Conservation (phyloP, 345 rosid species). For the Salix udensis region DNA sequence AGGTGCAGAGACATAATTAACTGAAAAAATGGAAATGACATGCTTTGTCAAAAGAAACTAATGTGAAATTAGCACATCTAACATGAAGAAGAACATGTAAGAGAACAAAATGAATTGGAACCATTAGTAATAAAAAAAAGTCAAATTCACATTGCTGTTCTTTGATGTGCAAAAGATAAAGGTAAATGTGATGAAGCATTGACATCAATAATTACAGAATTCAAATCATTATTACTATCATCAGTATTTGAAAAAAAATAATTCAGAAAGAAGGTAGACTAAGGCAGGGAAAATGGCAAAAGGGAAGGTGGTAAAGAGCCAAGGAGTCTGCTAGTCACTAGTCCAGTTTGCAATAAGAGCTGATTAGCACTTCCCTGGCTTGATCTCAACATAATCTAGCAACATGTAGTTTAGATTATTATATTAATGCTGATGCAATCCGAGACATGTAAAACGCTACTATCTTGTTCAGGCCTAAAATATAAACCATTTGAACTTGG, state of each 20-base stretch:
- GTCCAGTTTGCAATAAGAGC: background rate
- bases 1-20: background rate
- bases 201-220: no score
- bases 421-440: background rate
- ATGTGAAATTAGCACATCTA: background rate
- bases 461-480: background rate
- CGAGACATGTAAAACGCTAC: background rate
- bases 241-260: no score
- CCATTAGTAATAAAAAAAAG: background rate
- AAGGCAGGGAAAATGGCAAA: background rate
- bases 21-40: background rate
- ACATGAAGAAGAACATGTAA: background rate
- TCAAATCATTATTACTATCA: no score
- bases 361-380: background rate
- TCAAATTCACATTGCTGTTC: background rate
- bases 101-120: background rate
- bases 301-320: no score
- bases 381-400: background rate
- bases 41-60: conserved; percentile 8
- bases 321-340: no score
- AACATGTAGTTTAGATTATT: background rate
- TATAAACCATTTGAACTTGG: background rate
- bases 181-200: no score
- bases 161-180: no score
- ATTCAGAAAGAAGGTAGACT: background rate